A percentile compares a stretch with the other conserved stretches of the same genome.
phyloP scores from a whole-genome alignment of 148 eudicot genomes.

The Rhododendron kiyosumense region DNA sequence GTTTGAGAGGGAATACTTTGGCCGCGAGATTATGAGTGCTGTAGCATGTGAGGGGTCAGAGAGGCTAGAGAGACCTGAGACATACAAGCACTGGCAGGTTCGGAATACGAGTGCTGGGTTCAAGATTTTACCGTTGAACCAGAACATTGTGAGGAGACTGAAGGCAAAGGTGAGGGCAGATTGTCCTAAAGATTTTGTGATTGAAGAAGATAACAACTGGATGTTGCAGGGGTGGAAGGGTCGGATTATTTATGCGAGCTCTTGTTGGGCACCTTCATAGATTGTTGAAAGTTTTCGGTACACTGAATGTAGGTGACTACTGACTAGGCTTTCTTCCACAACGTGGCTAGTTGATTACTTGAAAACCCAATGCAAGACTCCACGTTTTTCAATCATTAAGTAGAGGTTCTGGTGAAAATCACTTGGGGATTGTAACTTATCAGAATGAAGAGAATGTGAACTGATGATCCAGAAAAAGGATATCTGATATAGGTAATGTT shows the following conservation, averaged over 20 bases:
- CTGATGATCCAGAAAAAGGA: background rate
- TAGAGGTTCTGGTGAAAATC: background rate
- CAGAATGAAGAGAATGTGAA: background rate
- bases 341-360: background rate
- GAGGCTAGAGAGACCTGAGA: conserved; percentile 71
- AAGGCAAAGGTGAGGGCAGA: conserved; percentile 5
- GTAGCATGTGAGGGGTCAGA: conserved; percentile 59
- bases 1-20: conserved; percentile 48
- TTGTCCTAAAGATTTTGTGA: conserved; percentile 17
- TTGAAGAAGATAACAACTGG: conserved; percentile 20
- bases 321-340: background rate
- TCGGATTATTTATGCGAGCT: conserved; percentile 13
- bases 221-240: conserved; percentile 22
- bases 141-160: background rate
- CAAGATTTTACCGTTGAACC: conserved; percentile 16
- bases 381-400: background rate
- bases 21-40: conserved; percentile 49
- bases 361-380: background rate
- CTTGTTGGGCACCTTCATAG: conserved; percentile 18
- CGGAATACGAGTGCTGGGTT: conserved; percentile 56
- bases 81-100: conserved; percentile 75
- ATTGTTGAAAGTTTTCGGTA: background rate
- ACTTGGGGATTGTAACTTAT: background rate
- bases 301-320: background rate
- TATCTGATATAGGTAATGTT: background rate